These are phyloP conservation scores for Leccinellum rugosiceps DNA, from an alignment of 768 basidiomycete species.

Conservation along the genomic window DNA sequence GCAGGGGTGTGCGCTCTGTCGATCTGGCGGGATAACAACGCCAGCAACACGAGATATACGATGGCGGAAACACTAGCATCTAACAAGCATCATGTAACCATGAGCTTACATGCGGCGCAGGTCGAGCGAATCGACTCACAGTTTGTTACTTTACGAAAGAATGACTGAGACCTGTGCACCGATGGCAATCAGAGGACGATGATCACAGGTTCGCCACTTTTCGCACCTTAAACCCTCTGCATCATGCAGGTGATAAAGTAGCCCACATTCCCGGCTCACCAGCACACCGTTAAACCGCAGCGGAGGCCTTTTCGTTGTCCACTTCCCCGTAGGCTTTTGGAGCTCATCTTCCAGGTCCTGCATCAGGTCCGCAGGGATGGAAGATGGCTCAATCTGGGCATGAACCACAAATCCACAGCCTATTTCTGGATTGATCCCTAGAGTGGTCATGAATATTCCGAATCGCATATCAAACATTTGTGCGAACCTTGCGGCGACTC, in stretches of 20 bases:
- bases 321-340: constrained; percentile 68
- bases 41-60: constrained; percentile 63
- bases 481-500: constrained; percentile 38
- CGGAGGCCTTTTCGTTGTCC: constrained; percentile 54
- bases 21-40: constrained; percentile 71
- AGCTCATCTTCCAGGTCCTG: constrained; percentile 71
- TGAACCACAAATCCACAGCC: constrained; percentile 65
- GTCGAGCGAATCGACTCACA: constrained; percentile 36
- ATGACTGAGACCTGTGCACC: constrained; percentile 47
- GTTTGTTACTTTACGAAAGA: constrained; percentile 73
- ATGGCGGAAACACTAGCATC: constrained; percentile 71
- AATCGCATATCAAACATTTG: not conserved
- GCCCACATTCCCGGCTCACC: constrained; percentile 77
- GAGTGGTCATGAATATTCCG: not conserved
- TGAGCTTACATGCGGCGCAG: constrained; percentile 1
- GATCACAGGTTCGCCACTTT: not conserved
- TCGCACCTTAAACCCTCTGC: constrained; percentile 67
- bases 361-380: constrained; percentile 54
- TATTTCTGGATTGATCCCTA: constrained; percentile 47
- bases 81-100: constrained; percentile 30
- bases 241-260: constrained; percentile 63
- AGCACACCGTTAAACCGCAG: constrained; percentile 61
- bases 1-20: constrained; percentile 75
- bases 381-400: constrained; percentile 57
- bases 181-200: not conserved